Base-by-base conservation (phyloP, 2,329 filamentous ascomycete genomes). In the Ilyonectria sp. region DNA sequence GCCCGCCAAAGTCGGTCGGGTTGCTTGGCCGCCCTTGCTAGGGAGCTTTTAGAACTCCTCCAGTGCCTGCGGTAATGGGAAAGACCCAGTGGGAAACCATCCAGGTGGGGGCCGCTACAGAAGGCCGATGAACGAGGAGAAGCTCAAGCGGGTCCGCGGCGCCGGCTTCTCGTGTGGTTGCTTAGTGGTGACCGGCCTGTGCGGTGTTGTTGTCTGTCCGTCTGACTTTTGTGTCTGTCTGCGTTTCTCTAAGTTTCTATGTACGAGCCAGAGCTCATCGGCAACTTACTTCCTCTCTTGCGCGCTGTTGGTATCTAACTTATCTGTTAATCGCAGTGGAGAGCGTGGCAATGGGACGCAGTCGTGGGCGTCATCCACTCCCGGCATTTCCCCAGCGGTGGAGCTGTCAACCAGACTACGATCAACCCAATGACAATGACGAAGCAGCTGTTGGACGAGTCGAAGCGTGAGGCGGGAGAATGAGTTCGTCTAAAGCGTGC, bases 341-440 rank as follows among this genome's bases (percentile, higher is more conserved):
- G 47, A 21, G 47, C 23, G 33, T 33, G 33, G 43, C 63, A 54
- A 54, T 46, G 56, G 52, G 33, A 44, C 23, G 10, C 23, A 49
- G 46, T 49, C 23, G 35, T 46, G 40, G 17, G 21, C 40, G 19
- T 54, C 33, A 50, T 29, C 50, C 11, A 35, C 31, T 49, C 44
- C 40, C 50, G 53, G 62, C 62, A 55, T 65, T 54, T 56, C 35
- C 57, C 57, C 63, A 49, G 56, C 23, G 50, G 50, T 9, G 37
- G 40, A 19, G 44, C 35, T 56, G 17, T 53, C 33, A 15, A 10
- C 29, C 40, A 29, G 23, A 63, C 29, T 53, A 35, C 17, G 35
- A 46, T 6, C 47, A 46, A 31, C 56, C 57, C 26, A 49, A 60
- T 56, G 17, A 31, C 26, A 60, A 52, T 23, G 19, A 52, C 37